Evolutionary conservation across 2,329 filamentous ascomycete genomes (phyloP).

Genomic region (Atkinsonella hypoxylon): DNA sequence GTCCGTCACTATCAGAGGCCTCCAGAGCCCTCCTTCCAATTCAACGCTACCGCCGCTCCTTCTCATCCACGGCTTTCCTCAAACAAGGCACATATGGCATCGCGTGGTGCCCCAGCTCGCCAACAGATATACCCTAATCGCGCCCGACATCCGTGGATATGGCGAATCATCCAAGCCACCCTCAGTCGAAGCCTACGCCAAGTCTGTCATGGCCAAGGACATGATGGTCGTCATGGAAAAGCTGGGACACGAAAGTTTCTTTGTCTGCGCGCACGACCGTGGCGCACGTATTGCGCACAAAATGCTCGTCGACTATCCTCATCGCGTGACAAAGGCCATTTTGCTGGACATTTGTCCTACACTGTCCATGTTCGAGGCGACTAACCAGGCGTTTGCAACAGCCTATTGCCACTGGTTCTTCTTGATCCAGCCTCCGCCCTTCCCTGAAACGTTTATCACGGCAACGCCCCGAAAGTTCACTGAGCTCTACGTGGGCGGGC

Average conservation of each 20-base stretch:
- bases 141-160: slow-evolving; percentile 40
- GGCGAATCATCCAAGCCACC: slow-evolving; percentile 35
- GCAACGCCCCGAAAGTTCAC: slow-evolving; percentile 26
- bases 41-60: slow-evolving; percentile 29
- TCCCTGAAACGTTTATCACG: slow-evolving; percentile 36
- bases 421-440: slow-evolving; percentile 37
- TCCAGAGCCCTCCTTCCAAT: slow-evolving; percentile 15
- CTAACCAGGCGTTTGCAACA: slow-evolving; percentile 29
- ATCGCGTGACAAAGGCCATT: slow-evolving; percentile 28
- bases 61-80: slow-evolving; percentile 40
- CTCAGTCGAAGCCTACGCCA: slow-evolving; percentile 26
- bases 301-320: slow-evolving; percentile 34
- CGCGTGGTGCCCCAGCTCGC: slow-evolving; percentile 27
- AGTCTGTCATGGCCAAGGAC: slow-evolving; percentile 37
- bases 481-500: slow-evolving; percentile 28
- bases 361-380: slow-evolving; percentile 37
- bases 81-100: slow-evolving; percentile 42
- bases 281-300: slow-evolving; percentile 44
- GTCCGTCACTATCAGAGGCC: slow-evolving; percentile 30
- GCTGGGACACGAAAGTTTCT: slow-evolving; percentile 29
- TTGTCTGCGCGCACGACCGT: slow-evolving; percentile 43
- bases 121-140: slow-evolving; percentile 28
- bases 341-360: slow-evolving; percentile 44
- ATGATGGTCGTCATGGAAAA: slow-evolving; percentile 31
- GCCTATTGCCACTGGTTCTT: slow-evolving; percentile 50